Evolutionary conservation across 805 yeast species (phyloP), one percentile per base, ranked within the genome.

Genomic region (Alloascoidea hylecoeti): DNA sequence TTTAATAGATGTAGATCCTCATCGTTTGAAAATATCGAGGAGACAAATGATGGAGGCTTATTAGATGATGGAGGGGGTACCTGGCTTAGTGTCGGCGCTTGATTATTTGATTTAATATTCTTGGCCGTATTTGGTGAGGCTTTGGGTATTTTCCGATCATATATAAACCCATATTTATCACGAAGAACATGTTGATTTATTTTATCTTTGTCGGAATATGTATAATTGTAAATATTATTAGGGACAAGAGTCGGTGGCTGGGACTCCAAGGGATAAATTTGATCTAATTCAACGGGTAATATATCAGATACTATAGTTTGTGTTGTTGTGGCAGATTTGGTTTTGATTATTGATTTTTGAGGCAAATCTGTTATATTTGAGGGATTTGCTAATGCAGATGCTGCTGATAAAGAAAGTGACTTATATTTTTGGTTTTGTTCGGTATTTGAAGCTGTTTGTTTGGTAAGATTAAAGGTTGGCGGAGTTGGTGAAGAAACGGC

Each of bases 141-240:
- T n/a, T n/a, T n/a, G n/a, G n/a, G n/a, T n/a, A n/a, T n/a, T n/a
- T n/a, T n/a, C n/a, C n/a, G n/a, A n/a, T 6, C 14, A 43, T 61
- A 58, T 19, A 69, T 53, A 45, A 71, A 70, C 1, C 77, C 77
- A 49, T 61, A 70, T 43, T 63, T 55, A 48, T 70, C 76, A 9
- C 70, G 58, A 27, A 60, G 49, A 2, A 50, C 51, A 1, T 35
- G 17, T 15, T 34, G 9, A 27, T 15, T 38, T 4, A 4, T 32
- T 4, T 34, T 38, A 2, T 39, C 19, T 4, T 23, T 18, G 5
- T 18, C 30, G 4, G 2, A 15, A 9, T 17, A 9, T 44, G 38
- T 47, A 45, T 19, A 43, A 45, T 16, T 44, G 44, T 50, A 51
- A 49, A 15, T 46, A 17, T 14, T 41, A 49, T 5, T 9, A n/a